Evolutionary conservation across 768 basidiomycete genomes (phyloP).

Genomic region (Boletales sp.): DNA sequence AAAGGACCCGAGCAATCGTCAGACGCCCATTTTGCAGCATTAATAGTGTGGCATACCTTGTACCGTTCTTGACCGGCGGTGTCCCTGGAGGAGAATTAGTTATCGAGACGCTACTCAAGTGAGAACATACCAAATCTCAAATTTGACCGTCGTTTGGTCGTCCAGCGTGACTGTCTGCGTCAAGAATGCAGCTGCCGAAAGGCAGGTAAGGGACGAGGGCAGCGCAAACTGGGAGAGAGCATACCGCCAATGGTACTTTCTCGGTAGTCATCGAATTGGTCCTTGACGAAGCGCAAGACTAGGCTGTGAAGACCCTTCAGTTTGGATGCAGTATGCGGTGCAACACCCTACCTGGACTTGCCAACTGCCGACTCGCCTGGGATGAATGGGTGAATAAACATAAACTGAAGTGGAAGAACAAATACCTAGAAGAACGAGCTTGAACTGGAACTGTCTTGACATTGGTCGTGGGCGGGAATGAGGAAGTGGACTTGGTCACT

Average conservation of each 20-base stretch:
- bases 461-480: constrained; percentile 44
- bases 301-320: constrained; percentile 48
- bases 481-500: constrained; percentile 17
- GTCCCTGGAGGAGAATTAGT: constrained; percentile 54
- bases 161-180: constrained; percentile 96
- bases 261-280: constrained; percentile 93
- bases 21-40: not conserved
- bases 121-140: constrained; percentile 87
- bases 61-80: constrained; percentile 96
- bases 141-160: constrained; percentile 90
- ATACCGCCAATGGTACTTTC: constrained; percentile 91
- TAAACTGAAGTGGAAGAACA: not conserved
- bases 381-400: constrained; percentile 8
- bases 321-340: constrained; percentile 19
- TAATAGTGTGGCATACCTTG: constrained; percentile 49
- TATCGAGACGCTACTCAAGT: not conserved
- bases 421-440: constrained; percentile 90
- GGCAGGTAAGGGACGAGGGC: constrained; percentile 14
- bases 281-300: constrained; percentile 94
- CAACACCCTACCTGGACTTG: constrained; percentile 72
- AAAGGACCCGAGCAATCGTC: not conserved
- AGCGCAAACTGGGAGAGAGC: not conserved
- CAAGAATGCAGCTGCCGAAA: constrained; percentile 79
- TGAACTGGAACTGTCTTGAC: constrained; percentile 94
- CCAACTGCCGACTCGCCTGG: constrained; percentile 97